Evolutionary conservation across 2,329 filamentous ascomycete genomes (phyloP).

Genomic region (Fusarium caatingaense): DNA sequence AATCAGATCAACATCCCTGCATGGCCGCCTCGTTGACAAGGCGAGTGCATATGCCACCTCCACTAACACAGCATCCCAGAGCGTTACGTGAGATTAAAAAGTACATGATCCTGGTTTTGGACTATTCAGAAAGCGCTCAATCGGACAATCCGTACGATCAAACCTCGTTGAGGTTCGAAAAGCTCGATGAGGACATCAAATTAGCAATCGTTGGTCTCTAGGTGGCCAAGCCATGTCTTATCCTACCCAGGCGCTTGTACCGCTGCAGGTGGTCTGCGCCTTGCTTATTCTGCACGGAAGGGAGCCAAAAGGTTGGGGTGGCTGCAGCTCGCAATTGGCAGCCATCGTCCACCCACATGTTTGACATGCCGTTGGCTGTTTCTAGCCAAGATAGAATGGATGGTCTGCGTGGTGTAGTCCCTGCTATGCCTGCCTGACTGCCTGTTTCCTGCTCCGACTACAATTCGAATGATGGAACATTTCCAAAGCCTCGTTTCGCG

Average conservation of each 20-base stretch:
- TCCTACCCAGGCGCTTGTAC: slow-evolving; percentile 23
- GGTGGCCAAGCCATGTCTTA: slow-evolving; percentile 17
- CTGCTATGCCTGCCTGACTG: slow-evolving; percentile 10
- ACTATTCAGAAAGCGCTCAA: not conserved
- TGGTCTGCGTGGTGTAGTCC: slow-evolving; percentile 39
- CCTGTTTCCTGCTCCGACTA: slow-evolving; percentile 16
- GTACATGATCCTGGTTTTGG: not conserved
- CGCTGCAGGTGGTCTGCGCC: slow-evolving; percentile 33
- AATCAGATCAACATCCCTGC: slow-evolving; percentile 9
- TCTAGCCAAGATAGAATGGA: slow-evolving; percentile 17
- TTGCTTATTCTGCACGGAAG: slow-evolving; percentile 31
- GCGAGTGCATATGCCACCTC: not conserved
- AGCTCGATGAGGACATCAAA: slow-evolving; percentile 1
- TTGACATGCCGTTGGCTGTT: slow-evolving; percentile 38
- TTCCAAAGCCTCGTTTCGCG: slow-evolving; percentile 30
- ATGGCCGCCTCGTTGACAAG: not conserved
- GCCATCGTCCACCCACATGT: slow-evolving; percentile 37
- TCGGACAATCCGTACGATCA: not conserved
- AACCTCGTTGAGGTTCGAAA: not conserved
- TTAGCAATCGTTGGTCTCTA: slow-evolving; percentile 19
- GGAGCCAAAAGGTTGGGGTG: slow-evolving; percentile 31
- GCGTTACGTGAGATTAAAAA: slow-evolving; percentile 5
- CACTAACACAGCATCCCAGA: not conserved
- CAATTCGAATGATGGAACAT: slow-evolving; percentile 23
- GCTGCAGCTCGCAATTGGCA: slow-evolving; percentile 41